Conservation (phyloP, 495 filamentous ascomycete genomes). For the Penicillium ucsense region DNA sequence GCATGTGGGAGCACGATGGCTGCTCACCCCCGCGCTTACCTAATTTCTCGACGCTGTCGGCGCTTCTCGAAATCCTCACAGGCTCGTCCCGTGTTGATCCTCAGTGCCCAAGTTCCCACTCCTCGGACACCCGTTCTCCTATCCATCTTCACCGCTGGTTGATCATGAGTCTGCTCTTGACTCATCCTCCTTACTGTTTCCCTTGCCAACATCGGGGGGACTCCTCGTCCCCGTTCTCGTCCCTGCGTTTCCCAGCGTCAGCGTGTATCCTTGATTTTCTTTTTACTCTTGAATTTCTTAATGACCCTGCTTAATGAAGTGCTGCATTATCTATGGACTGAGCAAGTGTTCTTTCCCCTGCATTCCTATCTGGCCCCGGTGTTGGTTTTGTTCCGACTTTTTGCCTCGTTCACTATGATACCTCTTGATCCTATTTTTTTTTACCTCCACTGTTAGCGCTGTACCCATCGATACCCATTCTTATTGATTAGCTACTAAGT, state of each 20-base stretch:
- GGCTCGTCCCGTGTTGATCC: background rate
- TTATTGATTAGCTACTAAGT: too few relatives aligned
- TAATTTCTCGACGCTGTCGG: slow-evolving; percentile 18
- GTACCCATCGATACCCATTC: too few relatives aligned
- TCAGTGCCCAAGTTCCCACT: background rate
- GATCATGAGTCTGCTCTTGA: slow-evolving; percentile 6
- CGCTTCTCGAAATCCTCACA: slow-evolving; percentile 15
- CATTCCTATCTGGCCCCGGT: slow-evolving; percentile 16
- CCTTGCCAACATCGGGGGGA: background rate
- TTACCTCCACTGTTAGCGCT: too few relatives aligned
- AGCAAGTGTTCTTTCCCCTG: slow-evolving; percentile 1
- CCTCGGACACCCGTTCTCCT: background rate
- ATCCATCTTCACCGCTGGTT: slow-evolving; percentile 15
- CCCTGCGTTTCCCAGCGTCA: background rate
- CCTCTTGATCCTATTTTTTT: background rate
- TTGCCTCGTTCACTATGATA: background rate
- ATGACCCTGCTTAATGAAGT: too few relatives aligned
- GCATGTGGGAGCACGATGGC: too few relatives aligned
- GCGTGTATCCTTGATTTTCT: background rate
- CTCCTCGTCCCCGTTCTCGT: slow-evolving; percentile 2
- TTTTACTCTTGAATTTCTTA: background rate
- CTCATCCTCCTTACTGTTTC: slow-evolving; percentile 9
- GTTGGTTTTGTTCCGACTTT: slow-evolving; percentile 6
- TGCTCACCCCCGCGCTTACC: slow-evolving; percentile 18
- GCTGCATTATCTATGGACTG: too few relatives aligned